These are phyloP conservation scores for Orbilia brochopaga DNA, from an alignment of 2,329 filamentous ascomycete genomes.

Conservation along the genomic window DNA sequence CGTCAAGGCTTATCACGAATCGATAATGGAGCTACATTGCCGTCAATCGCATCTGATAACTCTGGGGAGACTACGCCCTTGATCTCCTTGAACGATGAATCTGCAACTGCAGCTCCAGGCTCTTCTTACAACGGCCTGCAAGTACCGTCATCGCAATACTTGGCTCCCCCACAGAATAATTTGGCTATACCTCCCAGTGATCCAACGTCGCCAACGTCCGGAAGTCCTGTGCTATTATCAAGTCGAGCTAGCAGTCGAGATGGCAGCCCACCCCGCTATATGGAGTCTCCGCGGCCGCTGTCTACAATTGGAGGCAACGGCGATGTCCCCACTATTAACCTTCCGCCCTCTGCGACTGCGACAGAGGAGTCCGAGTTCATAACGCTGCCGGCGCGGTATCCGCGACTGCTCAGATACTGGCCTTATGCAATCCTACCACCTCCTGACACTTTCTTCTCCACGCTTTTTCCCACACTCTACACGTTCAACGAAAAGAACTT, in stretches of 20 bases:
- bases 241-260: slow-evolving; percentile 37
- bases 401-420: slow-evolving; percentile 76
- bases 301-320: slow-evolving; percentile 22
- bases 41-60: slow-evolving; percentile 9
- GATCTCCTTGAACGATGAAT: slow-evolving; percentile 26
- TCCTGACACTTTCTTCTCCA: slow-evolving; percentile 72
- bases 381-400: slow-evolving; percentile 52
- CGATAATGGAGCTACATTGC: slow-evolving; percentile 2
- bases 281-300: slow-evolving; percentile 37
- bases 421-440: slow-evolving; percentile 75
- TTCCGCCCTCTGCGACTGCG: slow-evolving; percentile 33
- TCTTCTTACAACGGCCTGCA: slow-evolving; percentile 27
- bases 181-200: slow-evolving; percentile 17
- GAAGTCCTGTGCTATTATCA: slow-evolving; percentile 24
- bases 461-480: slow-evolving; percentile 84
- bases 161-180: slow-evolving; percentile 28
- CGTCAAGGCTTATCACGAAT: slow-evolving; percentile 6
- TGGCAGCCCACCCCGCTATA: slow-evolving; percentile 21
- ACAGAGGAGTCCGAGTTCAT: slow-evolving; percentile 40
- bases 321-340: slow-evolving; percentile 39
- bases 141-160: slow-evolving; percentile 34
- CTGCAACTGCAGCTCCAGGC: slow-evolving; percentile 17
- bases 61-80: slow-evolving; percentile 21
- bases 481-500: slow-evolving; percentile 80
- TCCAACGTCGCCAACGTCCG: slow-evolving; percentile 14